A percentile compares a stretch with the other conserved stretches of the same genome.
phyloP scores from a whole-genome alignment of 2,329 filamentous ascomycete genomes.

The Grosmannia clavigera region DNA sequence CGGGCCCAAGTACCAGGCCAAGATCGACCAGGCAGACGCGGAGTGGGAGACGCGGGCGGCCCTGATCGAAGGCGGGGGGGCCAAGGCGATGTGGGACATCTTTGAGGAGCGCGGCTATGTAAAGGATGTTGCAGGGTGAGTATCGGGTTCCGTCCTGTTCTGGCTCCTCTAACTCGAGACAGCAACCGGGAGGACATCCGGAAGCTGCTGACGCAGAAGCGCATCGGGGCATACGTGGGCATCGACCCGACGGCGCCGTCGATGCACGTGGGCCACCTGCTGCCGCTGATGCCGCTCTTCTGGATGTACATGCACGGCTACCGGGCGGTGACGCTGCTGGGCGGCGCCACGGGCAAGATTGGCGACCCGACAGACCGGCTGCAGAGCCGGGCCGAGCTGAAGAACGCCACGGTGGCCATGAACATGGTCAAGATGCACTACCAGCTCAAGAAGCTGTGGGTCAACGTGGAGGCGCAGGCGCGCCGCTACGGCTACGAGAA shows the following conservation, averaged over 20 bases:
- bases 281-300: constrained; percentile 73
- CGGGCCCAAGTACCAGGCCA: constrained; percentile 27
- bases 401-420: constrained; percentile 38
- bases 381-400: constrained; percentile 43
- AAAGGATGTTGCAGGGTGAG: constrained; percentile 63
- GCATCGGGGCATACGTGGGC: constrained; percentile 66
- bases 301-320: constrained; percentile 74
- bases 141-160: background rate
- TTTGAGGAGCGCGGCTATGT: constrained; percentile 62
- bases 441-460: constrained; percentile 62
- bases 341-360: constrained; percentile 63
- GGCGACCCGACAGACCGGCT: constrained; percentile 67
- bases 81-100: constrained; percentile 45
- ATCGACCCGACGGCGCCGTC: constrained; percentile 73
- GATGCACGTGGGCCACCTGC: constrained; percentile 66
- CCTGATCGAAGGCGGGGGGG: constrained; percentile 35
- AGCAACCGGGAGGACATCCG: constrained; percentile 42
- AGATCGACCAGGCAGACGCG: constrained; percentile 26
- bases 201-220: constrained; percentile 49
- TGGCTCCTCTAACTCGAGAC: background rate
- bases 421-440: constrained; percentile 58
- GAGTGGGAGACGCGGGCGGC: constrained; percentile 36
- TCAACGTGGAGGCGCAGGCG: constrained; percentile 56
- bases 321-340: constrained; percentile 53
- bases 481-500: constrained; percentile 50